Percentiles rank a stretch among this genome's conserved stretches.
phyloP scores from a whole-genome alignment of 495 filamentous ascomycete genomes.

The Trypethelium eluteriae region DNA sequence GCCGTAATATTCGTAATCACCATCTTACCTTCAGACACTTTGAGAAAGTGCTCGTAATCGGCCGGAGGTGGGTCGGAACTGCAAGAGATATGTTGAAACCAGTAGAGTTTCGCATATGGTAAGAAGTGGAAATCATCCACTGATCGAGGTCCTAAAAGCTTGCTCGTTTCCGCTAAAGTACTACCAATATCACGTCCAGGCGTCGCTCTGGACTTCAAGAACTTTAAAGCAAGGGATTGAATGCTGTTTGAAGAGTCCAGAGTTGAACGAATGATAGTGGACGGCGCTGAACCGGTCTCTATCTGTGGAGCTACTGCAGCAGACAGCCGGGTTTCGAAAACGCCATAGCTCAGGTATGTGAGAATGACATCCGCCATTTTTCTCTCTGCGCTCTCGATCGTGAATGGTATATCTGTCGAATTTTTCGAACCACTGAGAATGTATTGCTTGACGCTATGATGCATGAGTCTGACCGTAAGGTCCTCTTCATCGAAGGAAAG shows the following conservation, averaged over 20 bases:
- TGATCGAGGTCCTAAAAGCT: neutral
- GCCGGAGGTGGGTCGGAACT: neutral
- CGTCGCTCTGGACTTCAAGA: neutral
- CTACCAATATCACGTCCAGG: neutral
- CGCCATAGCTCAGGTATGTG: slow-evolving; percentile 40
- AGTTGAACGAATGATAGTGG: slow-evolving; percentile 29
- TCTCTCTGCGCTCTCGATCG: slow-evolving; percentile 23
- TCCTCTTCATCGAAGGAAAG: slow-evolving; percentile 43
- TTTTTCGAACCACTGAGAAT: slow-evolving; percentile 29
- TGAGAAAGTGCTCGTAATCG: no score
- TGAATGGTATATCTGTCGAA: slow-evolving; percentile 23
- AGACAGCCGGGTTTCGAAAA: slow-evolving; percentile 37
- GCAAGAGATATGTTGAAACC: neutral
- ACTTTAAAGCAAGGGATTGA: neutral
- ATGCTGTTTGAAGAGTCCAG: slow-evolving; percentile 12
- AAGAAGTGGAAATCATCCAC: neutral
- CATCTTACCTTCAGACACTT: no score
- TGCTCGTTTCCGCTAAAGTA: neutral
- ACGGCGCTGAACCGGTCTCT: slow-evolving; percentile 24
- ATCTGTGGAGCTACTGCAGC: slow-evolving; percentile 25
- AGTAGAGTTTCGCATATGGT: neutral
- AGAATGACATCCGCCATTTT: slow-evolving; percentile 35
- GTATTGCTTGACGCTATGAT: slow-evolving; percentile 42
- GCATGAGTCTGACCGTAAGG: slow-evolving; percentile 35
- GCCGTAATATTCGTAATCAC: no score